Evolutionary conservation across 352 stramenopile species (phyloP).

Genomic region (Phytophthora capsici): DNA sequence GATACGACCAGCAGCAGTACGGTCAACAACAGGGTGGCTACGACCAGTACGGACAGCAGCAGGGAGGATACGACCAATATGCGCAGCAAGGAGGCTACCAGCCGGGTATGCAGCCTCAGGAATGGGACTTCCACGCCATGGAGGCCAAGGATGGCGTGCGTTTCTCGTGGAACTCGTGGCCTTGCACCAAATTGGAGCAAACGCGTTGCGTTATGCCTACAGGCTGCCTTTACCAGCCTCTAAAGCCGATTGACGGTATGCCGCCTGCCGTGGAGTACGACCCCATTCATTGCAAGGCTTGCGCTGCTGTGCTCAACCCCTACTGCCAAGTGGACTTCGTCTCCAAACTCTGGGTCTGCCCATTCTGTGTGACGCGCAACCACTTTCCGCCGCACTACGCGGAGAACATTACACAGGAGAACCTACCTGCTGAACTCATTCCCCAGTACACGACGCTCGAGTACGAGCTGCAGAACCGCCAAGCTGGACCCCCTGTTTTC

Average conservation of each 20-base stretch:
- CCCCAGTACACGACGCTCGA: conserved; percentile 99
- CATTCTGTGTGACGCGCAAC: conserved; percentile 99
- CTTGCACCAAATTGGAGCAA: conserved; percentile 97
- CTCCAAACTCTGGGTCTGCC: conserved; percentile 99
- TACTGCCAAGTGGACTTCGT: conserved; percentile 99
- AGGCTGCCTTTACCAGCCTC: conserved; percentile 94
- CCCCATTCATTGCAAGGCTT: conserved; percentile 98
- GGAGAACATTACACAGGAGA: conserved; percentile 98
- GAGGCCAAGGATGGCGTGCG: conserved; percentile 94
- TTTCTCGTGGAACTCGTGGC: conserved; percentile 99
- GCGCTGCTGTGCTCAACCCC: conserved; percentile 97
- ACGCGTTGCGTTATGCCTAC: conserved; percentile 98
- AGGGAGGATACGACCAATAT: conserved; percentile 58
- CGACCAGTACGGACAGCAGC: conserved; percentile 56
- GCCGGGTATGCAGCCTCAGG: conserved; percentile 75
- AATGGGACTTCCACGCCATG: conserved; percentile 87
- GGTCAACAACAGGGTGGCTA: conserved; percentile 41
- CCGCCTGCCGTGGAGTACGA: conserved; percentile 96
- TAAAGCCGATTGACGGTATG: conserved; percentile 97
- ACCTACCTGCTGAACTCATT: conserved; percentile 99
- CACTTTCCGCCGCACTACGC: conserved; percentile 96
- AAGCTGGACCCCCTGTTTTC: conserved; percentile 97
- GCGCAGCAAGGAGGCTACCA: conserved; percentile 48
- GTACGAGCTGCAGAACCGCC: conserved; percentile 96
- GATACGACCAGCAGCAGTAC: conserved; percentile 35